Base-by-base conservation (phyloP, 352 stramenopile species). In the Phytophthora sansomeana region DNA sequence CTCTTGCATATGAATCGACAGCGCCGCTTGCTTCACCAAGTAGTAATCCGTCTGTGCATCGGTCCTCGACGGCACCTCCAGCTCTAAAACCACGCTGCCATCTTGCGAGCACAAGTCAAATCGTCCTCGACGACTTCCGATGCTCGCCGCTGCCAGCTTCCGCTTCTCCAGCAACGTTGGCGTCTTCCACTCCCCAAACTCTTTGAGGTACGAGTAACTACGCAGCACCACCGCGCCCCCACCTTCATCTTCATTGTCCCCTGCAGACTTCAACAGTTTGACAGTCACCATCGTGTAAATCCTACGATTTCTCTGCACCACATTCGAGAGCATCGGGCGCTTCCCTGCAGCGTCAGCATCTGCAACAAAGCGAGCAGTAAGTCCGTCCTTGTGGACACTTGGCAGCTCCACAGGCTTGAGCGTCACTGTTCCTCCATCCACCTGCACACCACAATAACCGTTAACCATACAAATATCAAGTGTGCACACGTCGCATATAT, bases 21-120 rank as follows among this genome's bases (percentile, higher is more conserved):
- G 69, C 1, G 66, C 39, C 0, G 58, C 73, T 30, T 77, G 69
- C 69, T 87, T 89, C 42, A 90, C 77, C 39, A 89, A 63, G 33
- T 81, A 91, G 59, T 87, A 89, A 59, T 90, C 80, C 53, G 76
- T 76, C 42, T 81, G 67, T 36, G 80, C 74, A 51, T 91, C 79
- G 8, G 77, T 77, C 0, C 78, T 72, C 0, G 61, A 26, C 1
- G 83, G 83, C 0, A 91, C 71, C 14, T 86, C 78, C 32, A 91
- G 59, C 42, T 89, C 77, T 26, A 91, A 43, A 21, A 52, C 66
- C 1, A 87, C 43, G 47, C 69, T 86, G 6, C 83, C 80, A 51
- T 91, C 83, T 16, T 72, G 63, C 2, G 83, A 79, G 3, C 80
- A 46, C 26, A 91, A 28, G 49, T 90, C 83, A 51, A 80, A 86